phyloP scores from a whole-genome alignment of 148 eudicot species.

The Fagopyrum esculentum region DNA sequence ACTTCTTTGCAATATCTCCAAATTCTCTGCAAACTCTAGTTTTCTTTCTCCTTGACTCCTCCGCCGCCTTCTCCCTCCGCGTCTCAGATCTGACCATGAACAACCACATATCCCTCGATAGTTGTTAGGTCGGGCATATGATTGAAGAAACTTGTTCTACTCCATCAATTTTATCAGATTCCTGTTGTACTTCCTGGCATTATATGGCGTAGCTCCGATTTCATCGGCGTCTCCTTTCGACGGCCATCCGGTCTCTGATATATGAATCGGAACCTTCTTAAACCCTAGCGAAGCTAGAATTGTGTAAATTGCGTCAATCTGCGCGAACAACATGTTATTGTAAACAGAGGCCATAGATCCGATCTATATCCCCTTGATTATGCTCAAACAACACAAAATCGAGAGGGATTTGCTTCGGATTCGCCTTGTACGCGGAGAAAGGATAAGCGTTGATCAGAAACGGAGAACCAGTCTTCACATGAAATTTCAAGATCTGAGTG shows the following conservation, averaged over 20 bases:
- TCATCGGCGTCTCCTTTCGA: slow-evolving; percentile 18
- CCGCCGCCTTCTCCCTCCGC: too few species aligned
- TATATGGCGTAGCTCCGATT: slow-evolving; percentile 14
- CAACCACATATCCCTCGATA: too few species aligned
- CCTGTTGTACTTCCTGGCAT: slow-evolving; percentile 20
- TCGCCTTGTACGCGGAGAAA: slow-evolving; percentile 17
- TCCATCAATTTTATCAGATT: slow-evolving; percentile 8
- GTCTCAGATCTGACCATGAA: too few species aligned
- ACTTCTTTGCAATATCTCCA: too few species aligned
- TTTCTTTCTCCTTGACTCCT: too few species aligned
- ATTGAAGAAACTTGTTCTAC: slow-evolving; percentile 33
- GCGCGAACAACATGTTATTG: slow-evolving; percentile 19
- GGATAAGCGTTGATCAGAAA: slow-evolving; percentile 21
- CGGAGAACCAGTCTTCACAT: slow-evolving; percentile 13
- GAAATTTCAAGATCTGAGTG: slow-evolving; percentile 5
- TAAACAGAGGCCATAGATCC: slow-evolving; percentile 4
- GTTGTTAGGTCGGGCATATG: too few species aligned
- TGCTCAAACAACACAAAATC: slow-evolving; percentile 16
- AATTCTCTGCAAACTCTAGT: too few species aligned
- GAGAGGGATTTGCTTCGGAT: slow-evolving; percentile 11
- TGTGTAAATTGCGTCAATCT: slow-evolving; percentile 18
- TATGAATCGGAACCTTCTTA: slow-evolving; percentile 9
- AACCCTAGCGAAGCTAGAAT: slow-evolving; percentile 12
- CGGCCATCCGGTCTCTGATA: slow-evolving; percentile 22
- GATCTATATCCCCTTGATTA: slow-evolving; percentile 15